phyloP scores from a whole-genome alignment of 2,329 filamentous ascomycete genomes.

The Talaromyces sp. region DNA sequence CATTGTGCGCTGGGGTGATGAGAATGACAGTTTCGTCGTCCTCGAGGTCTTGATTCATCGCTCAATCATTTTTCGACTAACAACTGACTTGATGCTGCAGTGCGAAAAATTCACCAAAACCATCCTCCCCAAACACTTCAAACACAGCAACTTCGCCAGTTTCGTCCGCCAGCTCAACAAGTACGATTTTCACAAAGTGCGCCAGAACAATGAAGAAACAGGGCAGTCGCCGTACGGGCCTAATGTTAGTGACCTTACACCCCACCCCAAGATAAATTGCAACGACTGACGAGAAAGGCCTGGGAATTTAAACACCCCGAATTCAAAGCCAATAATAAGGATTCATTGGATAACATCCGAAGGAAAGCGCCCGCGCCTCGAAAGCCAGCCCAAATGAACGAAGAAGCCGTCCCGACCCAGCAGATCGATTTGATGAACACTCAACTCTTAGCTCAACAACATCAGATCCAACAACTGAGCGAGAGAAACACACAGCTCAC shows the following conservation, averaged over 20 bases:
- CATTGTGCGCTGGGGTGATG: constrained; percentile 92
- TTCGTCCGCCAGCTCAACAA: constrained; percentile 96
- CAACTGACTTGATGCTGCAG: constrained; percentile 45
- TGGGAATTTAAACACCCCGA: constrained; percentile 98
- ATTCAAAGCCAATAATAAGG: constrained; percentile 92
- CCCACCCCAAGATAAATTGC: background rate
- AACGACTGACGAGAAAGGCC: constrained; percentile 50
- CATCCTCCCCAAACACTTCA: constrained; percentile 96
- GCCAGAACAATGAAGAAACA: constrained; percentile 83
- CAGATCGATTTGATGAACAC: constrained; percentile 87
- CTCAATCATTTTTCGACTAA: constrained; percentile 15
- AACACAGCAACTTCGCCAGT: constrained; percentile 97
- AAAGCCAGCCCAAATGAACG: constrained; percentile 65
- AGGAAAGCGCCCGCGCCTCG: constrained; percentile 89
- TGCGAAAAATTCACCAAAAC: constrained; percentile 98
- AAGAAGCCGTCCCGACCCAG: constrained; percentile 74
- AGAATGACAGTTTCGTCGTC: constrained; percentile 94
- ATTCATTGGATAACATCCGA: constrained; percentile 92
- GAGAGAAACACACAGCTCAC: constrained; percentile 78
- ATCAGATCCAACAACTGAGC: constrained; percentile 84
- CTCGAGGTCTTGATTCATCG: constrained; percentile 66
- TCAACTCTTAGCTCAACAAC: constrained; percentile 82
- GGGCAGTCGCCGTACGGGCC: constrained; percentile 76
- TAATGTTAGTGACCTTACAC: constrained; percentile 54
- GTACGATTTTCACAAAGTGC: constrained; percentile 97